Conservation (phyloP, 2,329 filamentous ascomycete genomes). For the Penicillium paneum region DNA sequence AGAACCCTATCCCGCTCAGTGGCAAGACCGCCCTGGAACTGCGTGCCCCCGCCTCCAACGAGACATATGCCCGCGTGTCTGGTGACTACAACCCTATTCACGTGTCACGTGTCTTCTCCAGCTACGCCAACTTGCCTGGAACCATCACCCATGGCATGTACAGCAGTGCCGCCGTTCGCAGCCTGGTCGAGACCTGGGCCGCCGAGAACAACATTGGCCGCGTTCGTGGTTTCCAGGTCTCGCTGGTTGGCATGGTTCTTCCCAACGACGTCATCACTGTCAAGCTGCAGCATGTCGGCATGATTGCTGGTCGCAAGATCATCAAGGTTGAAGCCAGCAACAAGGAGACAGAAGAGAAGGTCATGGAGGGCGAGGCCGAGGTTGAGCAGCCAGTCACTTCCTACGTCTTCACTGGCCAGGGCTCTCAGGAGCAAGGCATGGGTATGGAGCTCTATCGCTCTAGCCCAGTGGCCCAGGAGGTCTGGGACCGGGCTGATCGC, state of each 20-base stretch:
- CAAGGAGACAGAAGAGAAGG: slow-evolving; percentile 93
- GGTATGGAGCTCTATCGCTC: slow-evolving; percentile 97
- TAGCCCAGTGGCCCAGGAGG: slow-evolving; percentile 90
- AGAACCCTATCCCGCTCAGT: slow-evolving; percentile 93
- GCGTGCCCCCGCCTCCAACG: slow-evolving; percentile 90
- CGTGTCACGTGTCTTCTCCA: slow-evolving; percentile 93
- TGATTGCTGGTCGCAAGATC: slow-evolving; percentile 98
- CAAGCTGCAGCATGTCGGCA: slow-evolving; percentile 92
- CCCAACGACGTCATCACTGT: slow-evolving; percentile 94
- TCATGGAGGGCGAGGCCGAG: slow-evolving; percentile 90
- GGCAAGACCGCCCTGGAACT: slow-evolving; percentile 85
- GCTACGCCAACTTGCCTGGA: slow-evolving; percentile 90
- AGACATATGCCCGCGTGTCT: slow-evolving; percentile 95
- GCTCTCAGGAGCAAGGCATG: slow-evolving; percentile 98
- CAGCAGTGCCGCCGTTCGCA: slow-evolving; percentile 92
- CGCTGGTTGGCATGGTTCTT: slow-evolving; percentile 96
- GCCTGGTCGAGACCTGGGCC: slow-evolving; percentile 96
- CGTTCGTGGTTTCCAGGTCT: slow-evolving; percentile 95
- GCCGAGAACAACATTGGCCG: slow-evolving; percentile 98
- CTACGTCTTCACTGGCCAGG: slow-evolving; percentile 97
- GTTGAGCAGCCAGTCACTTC: slow-evolving; percentile 95
- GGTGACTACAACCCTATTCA: slow-evolving; percentile 99
- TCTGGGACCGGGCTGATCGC: slow-evolving; percentile 96
- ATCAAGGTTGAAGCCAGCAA: slow-evolving; percentile 98
- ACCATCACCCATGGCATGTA: slow-evolving; percentile 99